phyloP scores from a whole-genome alignment of 1,284 basidiomycete genomes.

The Sutorius eximius region DNA sequence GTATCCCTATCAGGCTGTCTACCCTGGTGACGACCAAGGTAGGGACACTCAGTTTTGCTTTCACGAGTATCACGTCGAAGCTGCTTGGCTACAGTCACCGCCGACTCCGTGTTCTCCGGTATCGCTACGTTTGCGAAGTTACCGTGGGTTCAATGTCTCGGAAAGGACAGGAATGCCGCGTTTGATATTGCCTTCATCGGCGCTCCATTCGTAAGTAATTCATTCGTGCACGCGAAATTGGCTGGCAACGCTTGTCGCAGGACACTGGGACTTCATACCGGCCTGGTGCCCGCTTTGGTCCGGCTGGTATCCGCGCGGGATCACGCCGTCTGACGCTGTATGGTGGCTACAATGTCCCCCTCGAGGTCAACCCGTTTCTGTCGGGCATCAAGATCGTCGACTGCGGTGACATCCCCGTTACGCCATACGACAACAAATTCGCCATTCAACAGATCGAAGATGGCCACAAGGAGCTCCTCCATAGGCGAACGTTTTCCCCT shows the following conservation, averaged over 20 bases:
- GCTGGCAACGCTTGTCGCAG: slow-evolving; percentile 33
- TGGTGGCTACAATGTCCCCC: slow-evolving; percentile 74
- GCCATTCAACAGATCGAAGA: slow-evolving; percentile 75
- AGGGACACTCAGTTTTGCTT: not conserved
- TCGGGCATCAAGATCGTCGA: slow-evolving; percentile 66
- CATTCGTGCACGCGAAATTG: not conserved
- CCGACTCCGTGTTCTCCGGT: slow-evolving; percentile 70
- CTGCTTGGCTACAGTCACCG: slow-evolving; percentile 49
- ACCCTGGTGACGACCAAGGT: slow-evolving; percentile 56
- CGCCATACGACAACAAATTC: slow-evolving; percentile 66
- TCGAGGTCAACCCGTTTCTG: slow-evolving; percentile 66
- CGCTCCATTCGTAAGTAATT: slow-evolving; percentile 63
- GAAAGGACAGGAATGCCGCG: slow-evolving; percentile 49
- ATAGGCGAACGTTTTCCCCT: slow-evolving; percentile 57
- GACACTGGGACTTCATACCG: slow-evolving; percentile 76
- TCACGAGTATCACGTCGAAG: not conserved
- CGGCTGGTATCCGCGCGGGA: slow-evolving; percentile 72
- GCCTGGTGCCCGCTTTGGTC: slow-evolving; percentile 78
- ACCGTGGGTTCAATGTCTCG: slow-evolving; percentile 73
- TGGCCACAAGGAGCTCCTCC: slow-evolving; percentile 62
- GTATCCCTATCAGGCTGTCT: slow-evolving; percentile 58
- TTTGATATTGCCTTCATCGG: slow-evolving; percentile 81
- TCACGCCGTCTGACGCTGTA: slow-evolving; percentile 72
- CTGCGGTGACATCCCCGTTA: slow-evolving; percentile 60
- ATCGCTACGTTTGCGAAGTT: slow-evolving; percentile 75